Evolutionary conservation across 164 flowering plant species (phyloP), one percentile per base, ranked within the genome.

Genomic region (Buxus sempervirens): DNA sequence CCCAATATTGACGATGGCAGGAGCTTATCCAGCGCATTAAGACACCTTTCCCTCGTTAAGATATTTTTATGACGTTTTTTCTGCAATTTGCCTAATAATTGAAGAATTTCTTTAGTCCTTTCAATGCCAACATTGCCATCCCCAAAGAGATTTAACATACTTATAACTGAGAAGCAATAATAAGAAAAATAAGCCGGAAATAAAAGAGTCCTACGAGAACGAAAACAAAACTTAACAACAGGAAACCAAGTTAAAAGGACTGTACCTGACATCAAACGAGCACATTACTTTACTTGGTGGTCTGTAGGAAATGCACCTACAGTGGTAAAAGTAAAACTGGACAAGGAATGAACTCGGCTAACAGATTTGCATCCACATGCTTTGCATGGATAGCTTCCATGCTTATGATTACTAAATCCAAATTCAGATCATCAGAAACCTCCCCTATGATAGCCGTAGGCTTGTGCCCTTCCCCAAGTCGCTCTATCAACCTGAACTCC

Each of bases 361-460:
- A 79, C 63, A 94, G 73, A 76, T 94, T 94, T n/a, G 93, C 98
- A 78, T 94, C 98, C 24, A 94, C 90, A 64, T 90, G 93, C 86
- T 94, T 94, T 24, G 98, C 87, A 68, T 94, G 98, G 69, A 94
- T 88, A 36, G 97, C 93, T 67, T 94, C 98, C 98, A 94, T 94
- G 84, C 98, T 94, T 70, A 94, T 73, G 56, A 94, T 83, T 1
- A 91, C 98, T 55, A 94, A 72, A 80, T 94, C 98, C 80, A 90
- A 70, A 65, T 78, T 86, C 77, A 94, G 80, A 27, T 94, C 98
- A 70, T 94, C 98, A 13, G 98, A 97, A 61, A 94, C 90, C 78
- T 94, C 98, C 22, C 98, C 98, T 58, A 94, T 94, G 60, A 94
- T 86, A 53, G 98, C 97, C 25, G 98, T 91, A 25, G 93, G 89